Evolutionary conservation across 192 early-diverging fungal species (phyloP), one percentile per base, ranked within the genome.

Genomic region (Backusella psychrophila): DNA sequence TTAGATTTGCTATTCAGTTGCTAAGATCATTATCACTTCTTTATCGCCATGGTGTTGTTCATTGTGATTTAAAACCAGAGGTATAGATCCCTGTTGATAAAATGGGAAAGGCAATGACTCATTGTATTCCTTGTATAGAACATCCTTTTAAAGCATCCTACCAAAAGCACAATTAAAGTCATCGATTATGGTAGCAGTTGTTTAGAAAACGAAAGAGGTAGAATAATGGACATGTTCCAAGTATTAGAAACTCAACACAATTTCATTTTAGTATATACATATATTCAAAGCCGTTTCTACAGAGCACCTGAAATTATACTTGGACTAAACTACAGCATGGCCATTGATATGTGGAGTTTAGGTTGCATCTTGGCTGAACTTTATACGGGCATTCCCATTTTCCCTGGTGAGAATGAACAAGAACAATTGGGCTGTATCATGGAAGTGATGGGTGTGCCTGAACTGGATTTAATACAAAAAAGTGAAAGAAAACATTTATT

Each of bases 51-150:
- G 86, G 85, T 39, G 95, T 99, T 74, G 93, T 99, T 29, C 97
- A 99, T 73, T 98, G 97, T 74, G 97, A 99, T 83, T 87, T 99
- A 75, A 99, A 99, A 80, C 97, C 97, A 6, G 97, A 98, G 91
- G 92, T 91, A 86, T 39, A 39, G 12, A 39, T 12, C 38, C 11
- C 9, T 39, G 38, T 39, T 8, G 9, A 70, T 66, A 34, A 12
- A 70, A 46, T n/a, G n/a, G n/a, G n/a, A 19, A 29, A 33, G 33
- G 33, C 33, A 33, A 19, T 44, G 15, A 44, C 14, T 44, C 17
- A 44, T 7, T 7, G 6, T 31, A 31, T 66, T 66, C 8, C 9
- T 23, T 65, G 2, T 31, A 12, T 77, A 88, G 89, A 98, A 98
- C 81, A 89, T 98, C n/a, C 74, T 98, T 67, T 79, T 98, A 17